phyloP scores from a whole-genome alignment of 768 basidiomycete genomes.

The Leccinum rimulosum region DNA sequence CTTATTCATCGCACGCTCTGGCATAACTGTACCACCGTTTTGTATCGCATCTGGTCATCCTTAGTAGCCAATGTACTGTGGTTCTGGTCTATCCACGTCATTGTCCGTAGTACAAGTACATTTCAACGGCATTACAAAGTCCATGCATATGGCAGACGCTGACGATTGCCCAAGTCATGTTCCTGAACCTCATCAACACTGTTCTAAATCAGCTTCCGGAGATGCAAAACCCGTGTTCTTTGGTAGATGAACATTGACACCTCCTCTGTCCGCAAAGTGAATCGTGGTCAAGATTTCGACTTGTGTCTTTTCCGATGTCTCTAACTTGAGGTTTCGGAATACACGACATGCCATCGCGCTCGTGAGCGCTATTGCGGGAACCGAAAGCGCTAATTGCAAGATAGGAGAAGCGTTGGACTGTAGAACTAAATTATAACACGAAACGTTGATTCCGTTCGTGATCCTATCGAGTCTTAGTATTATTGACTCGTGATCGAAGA shows the following conservation, averaged over 20 bases:
- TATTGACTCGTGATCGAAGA: background rate
- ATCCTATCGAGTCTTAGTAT: slow-evolving; percentile 22
- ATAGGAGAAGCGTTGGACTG: slow-evolving; percentile 19
- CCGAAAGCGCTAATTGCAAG: slow-evolving; percentile 22
- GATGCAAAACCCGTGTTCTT: background rate
- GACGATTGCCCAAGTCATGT: background rate
- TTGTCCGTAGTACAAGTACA: background rate
- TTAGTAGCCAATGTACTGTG: background rate
- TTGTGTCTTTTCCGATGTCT: slow-evolving; percentile 8
- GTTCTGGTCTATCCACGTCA: background rate
- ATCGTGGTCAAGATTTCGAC: slow-evolving; percentile 16
- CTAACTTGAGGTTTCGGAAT: slow-evolving; percentile 33
- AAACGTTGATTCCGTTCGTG: slow-evolving; percentile 32
- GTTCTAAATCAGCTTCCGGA: background rate
- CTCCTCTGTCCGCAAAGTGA: slow-evolving; percentile 12
- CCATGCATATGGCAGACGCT: background rate
- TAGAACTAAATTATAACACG: slow-evolving; percentile 22
- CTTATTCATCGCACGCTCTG: background rate
- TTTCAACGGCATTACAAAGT: background rate
- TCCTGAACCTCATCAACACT: background rate
- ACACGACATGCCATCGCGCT: slow-evolving; percentile 35
- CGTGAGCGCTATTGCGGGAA: slow-evolving; percentile 31
- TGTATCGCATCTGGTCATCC: slow-evolving; percentile 11
- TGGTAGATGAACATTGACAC: background rate
- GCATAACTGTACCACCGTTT: slow-evolving; percentile 11